Conservation (phyloP, 1,284 basidiomycete genomes). For the Ceratobasidium sp. region DNA sequence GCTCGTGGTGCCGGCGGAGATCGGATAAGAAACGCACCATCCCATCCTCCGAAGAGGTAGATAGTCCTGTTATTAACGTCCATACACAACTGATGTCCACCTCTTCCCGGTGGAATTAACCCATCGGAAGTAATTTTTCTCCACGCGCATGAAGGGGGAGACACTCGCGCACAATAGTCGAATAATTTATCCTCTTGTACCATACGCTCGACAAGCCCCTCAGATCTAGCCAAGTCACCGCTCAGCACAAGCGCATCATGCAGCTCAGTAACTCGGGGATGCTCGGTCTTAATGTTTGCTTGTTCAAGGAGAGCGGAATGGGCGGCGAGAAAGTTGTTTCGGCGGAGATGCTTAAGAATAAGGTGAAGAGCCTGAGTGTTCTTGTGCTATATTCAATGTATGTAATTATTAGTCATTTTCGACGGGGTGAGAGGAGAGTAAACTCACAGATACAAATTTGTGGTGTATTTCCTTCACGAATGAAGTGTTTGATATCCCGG, state of each 20-base stretch:
- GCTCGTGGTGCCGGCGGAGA: too few species aligned
- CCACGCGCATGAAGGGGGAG: constrained; percentile 33
- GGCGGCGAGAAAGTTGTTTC: constrained; percentile 78
- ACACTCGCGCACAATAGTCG: constrained; percentile 60
- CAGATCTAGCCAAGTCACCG: constrained; percentile 74
- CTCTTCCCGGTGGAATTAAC: constrained; percentile 70
- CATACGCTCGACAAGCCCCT: constrained; percentile 64
- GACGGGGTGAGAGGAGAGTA: constrained; percentile 15
- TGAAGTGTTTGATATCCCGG: constrained; percentile 68
- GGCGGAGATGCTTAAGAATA: constrained; percentile 83
- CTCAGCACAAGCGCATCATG: constrained; percentile 75
- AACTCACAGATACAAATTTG: constrained; percentile 71
- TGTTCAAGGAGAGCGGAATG: constrained; percentile 72
- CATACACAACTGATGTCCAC: constrained; percentile 87
- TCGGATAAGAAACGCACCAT: constrained; percentile 63
- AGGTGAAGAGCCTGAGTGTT: constrained; percentile 75
- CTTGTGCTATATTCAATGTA: constrained; percentile 65
- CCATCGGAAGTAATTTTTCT: constrained; percentile 63
- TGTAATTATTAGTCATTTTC: not conserved
- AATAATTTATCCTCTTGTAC: constrained; percentile 70
- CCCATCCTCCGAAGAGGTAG: constrained; percentile 86
- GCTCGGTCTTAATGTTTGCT: constrained; percentile 72
- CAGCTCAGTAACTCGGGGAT: constrained; percentile 76
- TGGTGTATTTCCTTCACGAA: constrained; percentile 68
- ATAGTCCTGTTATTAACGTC: constrained; percentile 73